Percentiles rank a stretch among this genome's conserved stretches.
Conservation (phyloP, 2,329 filamentous ascomycete species). For the Xylaria arbuscula region DNA sequence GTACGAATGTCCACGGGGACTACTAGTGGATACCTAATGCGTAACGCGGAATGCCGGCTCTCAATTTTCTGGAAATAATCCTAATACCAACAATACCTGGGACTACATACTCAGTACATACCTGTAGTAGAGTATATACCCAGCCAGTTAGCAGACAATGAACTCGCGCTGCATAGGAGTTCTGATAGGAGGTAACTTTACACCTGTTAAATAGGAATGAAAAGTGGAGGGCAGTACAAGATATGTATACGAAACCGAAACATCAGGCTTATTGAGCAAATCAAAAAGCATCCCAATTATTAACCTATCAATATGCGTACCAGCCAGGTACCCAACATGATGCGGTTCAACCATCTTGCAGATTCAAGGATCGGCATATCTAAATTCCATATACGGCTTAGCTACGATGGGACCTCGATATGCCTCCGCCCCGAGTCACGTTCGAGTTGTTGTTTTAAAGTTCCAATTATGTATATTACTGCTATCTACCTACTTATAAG, state of each 20-base stretch:
- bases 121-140: too few relatives aligned
- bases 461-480: neutral
- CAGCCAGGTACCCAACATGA: conserved; percentile 16
- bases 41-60: too few relatives aligned
- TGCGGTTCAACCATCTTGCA: conserved; percentile 33
- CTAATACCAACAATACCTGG: too few relatives aligned
- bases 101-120: too few relatives aligned
- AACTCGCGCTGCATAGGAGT: too few relatives aligned
- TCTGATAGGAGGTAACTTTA: too few relatives aligned
- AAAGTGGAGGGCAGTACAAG: too few relatives aligned
- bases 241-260: too few relatives aligned
- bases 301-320: conserved; percentile 31
- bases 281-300: neutral
- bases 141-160: too few relatives aligned
- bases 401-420: neutral
- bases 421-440: conserved; percentile 11
- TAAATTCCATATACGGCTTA: conserved; percentile 18
- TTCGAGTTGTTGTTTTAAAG: conserved; percentile 2
- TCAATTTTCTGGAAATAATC: too few relatives aligned
- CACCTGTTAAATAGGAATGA: too few relatives aligned
- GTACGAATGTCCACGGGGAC: neutral
- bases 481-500: neutral
- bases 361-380: conserved; percentile 30
- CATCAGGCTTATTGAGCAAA: neutral
- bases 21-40: too few relatives aligned